Conservation (phyloP, 2,329 filamentous ascomycete species). For the Sordariomycetes sp. region DNA sequence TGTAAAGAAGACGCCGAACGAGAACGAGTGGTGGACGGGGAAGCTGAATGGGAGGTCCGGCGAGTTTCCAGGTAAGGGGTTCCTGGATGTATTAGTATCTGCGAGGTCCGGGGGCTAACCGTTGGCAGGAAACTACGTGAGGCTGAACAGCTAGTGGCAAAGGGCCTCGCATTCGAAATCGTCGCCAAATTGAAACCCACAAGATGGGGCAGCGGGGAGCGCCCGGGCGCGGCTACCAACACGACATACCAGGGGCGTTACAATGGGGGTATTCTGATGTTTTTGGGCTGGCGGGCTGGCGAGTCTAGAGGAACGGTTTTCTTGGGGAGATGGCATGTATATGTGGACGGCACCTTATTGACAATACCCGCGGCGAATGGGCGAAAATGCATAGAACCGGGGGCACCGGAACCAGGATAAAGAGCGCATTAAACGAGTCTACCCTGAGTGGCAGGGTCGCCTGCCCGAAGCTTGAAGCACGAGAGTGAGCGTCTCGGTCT, state of each 20-base stretch:
- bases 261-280: background rate
- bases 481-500: no score
- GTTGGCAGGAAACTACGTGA: conserved; percentile 3
- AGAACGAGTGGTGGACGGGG: conserved; percentile 97
- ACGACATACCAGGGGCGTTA: background rate
- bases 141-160: background rate
- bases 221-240: background rate
- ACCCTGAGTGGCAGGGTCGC: no score
- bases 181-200: background rate
- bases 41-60: conserved; percentile 69
- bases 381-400: background rate
- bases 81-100: background rate
- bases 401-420: background rate
- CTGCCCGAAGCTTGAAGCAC: no score
- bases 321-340: background rate
- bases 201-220: background rate
- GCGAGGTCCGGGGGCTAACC: background rate
- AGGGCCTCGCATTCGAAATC: background rate
- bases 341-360: background rate
- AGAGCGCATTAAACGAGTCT: background rate
- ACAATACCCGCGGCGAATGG: background rate
- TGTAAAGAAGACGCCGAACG: conserved; percentile 68
- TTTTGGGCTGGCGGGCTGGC: background rate
- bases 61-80: conserved; percentile 78
- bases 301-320: background rate